These are phyloP conservation scores for Stenogyne calaminthoides DNA, from an alignment of 305 asterid genomes.

Conservation along the genomic window DNA sequence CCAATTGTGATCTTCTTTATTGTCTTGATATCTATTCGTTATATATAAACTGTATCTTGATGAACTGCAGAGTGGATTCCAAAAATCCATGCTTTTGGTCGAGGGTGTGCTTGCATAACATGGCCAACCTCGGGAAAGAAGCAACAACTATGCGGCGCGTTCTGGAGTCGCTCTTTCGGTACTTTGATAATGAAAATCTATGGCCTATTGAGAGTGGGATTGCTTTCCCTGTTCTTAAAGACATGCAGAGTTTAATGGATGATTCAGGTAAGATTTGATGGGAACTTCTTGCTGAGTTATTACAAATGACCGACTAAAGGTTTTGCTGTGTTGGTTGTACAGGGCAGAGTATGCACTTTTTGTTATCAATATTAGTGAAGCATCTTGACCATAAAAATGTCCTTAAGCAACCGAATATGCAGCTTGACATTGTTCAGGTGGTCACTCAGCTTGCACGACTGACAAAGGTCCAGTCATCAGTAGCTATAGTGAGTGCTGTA, in stretches of 20 bases:
- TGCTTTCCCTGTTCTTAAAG: slow-evolving; percentile 88
- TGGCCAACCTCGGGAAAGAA: slow-evolving; percentile 98
- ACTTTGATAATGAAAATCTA: slow-evolving; percentile 72
- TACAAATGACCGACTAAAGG: background rate
- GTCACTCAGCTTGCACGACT: slow-evolving; percentile 69
- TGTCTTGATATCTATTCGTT: slow-evolving; percentile 7
- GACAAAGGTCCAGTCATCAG: slow-evolving; percentile 70
- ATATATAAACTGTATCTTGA: slow-evolving; percentile 26
- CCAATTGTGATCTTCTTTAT: slow-evolving; percentile 10
- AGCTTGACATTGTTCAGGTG: slow-evolving; percentile 87
- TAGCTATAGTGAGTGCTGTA: slow-evolving; percentile 81
- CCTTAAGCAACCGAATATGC: slow-evolving; percentile 86
- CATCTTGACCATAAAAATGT: slow-evolving; percentile 96
- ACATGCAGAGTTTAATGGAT: slow-evolving; percentile 90
- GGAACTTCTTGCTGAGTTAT: background rate
- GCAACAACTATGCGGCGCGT: slow-evolving; percentile 98
- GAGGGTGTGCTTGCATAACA: slow-evolving; percentile 83
- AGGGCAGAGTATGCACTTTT: slow-evolving; percentile 86
- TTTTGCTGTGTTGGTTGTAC: slow-evolving; percentile 30
- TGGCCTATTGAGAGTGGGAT: slow-evolving; percentile 75
- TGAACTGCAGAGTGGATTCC: slow-evolving; percentile 67
- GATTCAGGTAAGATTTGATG: slow-evolving; percentile 59
- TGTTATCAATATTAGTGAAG: slow-evolving; percentile 83
- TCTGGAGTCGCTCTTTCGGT: slow-evolving; percentile 89
- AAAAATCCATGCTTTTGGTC: slow-evolving; percentile 92